phyloP scores from a whole-genome alignment of 2,329 filamentous ascomycete genomes.

The Pseudogymnoascus sp. region DNA sequence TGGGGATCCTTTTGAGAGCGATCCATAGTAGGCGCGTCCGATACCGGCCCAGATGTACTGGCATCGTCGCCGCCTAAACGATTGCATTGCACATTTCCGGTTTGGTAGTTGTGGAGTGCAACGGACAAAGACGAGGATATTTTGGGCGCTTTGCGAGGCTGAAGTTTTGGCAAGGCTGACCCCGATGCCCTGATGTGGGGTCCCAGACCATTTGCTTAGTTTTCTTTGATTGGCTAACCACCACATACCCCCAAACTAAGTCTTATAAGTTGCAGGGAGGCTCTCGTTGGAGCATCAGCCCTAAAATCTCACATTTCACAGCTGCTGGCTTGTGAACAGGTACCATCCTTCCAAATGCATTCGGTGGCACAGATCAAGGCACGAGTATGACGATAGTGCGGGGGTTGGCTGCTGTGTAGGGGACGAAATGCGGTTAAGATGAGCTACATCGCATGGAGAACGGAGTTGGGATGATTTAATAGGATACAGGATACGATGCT shows the following conservation, averaged over 20 bases:
- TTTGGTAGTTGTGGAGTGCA: not conserved
- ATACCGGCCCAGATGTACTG: not conserved
- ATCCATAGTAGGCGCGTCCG: not conserved
- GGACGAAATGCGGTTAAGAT: not conserved
- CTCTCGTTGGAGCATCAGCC: not conserved
- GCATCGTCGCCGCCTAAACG: not conserved
- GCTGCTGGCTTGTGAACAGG: not conserved
- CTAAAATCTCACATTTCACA: slow-evolving; percentile 3
- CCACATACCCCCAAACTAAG: too few relatives aligned
- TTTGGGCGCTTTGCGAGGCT: not conserved
- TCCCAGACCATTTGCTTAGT: too few relatives aligned
- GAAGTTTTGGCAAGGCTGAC: not conserved
- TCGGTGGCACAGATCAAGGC: not conserved
- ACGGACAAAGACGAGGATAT: not conserved
- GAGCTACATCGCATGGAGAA: not conserved
- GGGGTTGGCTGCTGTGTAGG: not conserved
- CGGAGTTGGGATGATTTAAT: not conserved
- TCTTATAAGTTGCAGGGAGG: not conserved
- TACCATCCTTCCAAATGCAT: not conserved
- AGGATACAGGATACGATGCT: not conserved
- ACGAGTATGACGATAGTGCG: not conserved
- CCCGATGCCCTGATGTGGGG: not conserved
- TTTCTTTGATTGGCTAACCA: not conserved
- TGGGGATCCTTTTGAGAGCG: not conserved
- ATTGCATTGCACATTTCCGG: not conserved